Percentiles rank a stretch among this genome's conserved stretches.
Evolutionary conservation across 2,329 filamentous ascomycete species (phyloP).

Genomic region (Huntiella moniliformis): DNA sequence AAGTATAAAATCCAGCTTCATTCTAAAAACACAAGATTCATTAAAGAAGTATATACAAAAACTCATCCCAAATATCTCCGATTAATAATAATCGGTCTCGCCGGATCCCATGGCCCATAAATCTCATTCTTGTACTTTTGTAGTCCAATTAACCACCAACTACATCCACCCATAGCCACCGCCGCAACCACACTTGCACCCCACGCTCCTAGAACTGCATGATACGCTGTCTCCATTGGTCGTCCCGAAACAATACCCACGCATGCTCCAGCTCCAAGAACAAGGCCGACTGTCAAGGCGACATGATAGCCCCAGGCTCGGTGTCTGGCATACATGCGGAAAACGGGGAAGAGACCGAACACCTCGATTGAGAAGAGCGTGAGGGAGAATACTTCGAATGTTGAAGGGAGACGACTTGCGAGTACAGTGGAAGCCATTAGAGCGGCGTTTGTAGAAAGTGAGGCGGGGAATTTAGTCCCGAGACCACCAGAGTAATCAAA

Average conservation of each 20-base stretch:
- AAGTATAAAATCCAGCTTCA: not conserved
- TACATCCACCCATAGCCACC: slow-evolving; percentile 76
- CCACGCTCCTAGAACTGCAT: slow-evolving; percentile 50
- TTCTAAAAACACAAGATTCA: not conserved
- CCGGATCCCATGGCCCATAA: slow-evolving; percentile 92
- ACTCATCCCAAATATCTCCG: slow-evolving; percentile 32
- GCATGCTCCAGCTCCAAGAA: slow-evolving; percentile 62
- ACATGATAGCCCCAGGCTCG: slow-evolving; percentile 69
- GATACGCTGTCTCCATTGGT: slow-evolving; percentile 29
- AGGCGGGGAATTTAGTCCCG: slow-evolving; percentile 46
- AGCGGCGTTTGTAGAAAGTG: slow-evolving; percentile 81
- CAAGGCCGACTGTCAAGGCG: slow-evolving; percentile 52
- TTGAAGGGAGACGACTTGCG: slow-evolving; percentile 71
- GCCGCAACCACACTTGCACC: slow-evolving; percentile 57
- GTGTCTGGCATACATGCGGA: slow-evolving; percentile 70
- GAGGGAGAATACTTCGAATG: slow-evolving; percentile 83
- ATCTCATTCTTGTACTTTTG: slow-evolving; percentile 99
- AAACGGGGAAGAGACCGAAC: slow-evolving; percentile 94
- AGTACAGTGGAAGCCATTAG: slow-evolving; percentile 93
- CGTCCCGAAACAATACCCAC: slow-evolving; percentile 44
- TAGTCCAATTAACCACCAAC: slow-evolving; percentile 92
- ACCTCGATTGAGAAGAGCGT: slow-evolving; percentile 95
- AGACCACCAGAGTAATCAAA: slow-evolving; percentile 78
- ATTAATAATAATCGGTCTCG: slow-evolving; percentile 67
- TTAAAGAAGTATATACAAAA: not conserved